Evolutionary conservation across 2,329 filamentous ascomycete species (phyloP), one percentile per base, ranked within the genome.

Genomic region (Alternaria solani): DNA sequence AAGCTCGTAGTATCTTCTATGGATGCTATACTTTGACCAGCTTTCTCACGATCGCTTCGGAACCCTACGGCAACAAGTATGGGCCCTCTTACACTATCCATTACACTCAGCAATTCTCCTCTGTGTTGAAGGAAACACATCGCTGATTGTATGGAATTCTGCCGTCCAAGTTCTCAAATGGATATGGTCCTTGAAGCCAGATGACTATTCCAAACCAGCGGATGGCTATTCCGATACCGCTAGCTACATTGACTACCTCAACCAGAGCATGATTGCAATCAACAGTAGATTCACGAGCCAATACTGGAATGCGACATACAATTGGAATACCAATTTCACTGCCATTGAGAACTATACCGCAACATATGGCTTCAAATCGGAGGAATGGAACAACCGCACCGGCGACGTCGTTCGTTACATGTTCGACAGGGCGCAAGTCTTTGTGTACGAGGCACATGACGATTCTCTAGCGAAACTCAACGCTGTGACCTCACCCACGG

Each of bases 91-190:
- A 1, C 87, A 89, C 75, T 85, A 88, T 59, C 87, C 87, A 1
- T 85, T 89, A 62, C 87, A 90, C 65, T 81, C 88, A 11, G 78
- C 84, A 2, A 81, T 90, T 18, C 83, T 88, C 18, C 80, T 89
- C 7, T 84, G 88, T 30, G 83, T 88, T 54, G 86, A 89, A 67
- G 87, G 85, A 4, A 81, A 68, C 23, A 68, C 69, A 5, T 66
- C 66, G 2, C 42, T 72, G 14, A 71, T 72, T 12, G 66, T 69
- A 11, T 72, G 69, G 66, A 69, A 70, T 26, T 67, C 63, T 2
- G 68, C 66, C 16, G 70, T 72, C 5, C 68, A 71, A 61, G 65
- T 54, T 4, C 57, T 72, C 1, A 68, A 59, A 23, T 68, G 57
- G 36, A 69, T 71, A 7, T 72, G 68, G 69, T 54, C 16, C 14